These are phyloP conservation scores for Aspergillus neotritici DNA, from an alignment of 2,329 filamentous ascomycete species.

Conservation along the genomic window DNA sequence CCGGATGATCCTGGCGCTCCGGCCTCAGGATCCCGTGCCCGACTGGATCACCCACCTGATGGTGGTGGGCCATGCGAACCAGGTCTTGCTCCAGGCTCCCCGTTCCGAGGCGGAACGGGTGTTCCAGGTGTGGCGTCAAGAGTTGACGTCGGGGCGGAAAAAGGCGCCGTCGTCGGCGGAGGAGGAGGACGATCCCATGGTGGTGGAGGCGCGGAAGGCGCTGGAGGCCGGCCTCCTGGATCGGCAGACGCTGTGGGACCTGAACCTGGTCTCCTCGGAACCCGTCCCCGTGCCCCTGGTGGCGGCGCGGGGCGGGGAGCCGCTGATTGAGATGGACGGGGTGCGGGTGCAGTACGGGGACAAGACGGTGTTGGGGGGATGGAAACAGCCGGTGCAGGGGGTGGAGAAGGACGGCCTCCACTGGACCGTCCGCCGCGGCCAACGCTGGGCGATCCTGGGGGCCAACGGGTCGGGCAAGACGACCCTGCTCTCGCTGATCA, in stretches of 20 bases:
- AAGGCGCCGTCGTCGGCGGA: background rate
- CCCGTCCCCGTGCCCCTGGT: conserved; percentile 8
- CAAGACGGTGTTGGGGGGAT: conserved; percentile 74
- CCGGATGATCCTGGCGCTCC: conserved; percentile 67
- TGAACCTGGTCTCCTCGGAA: conserved; percentile 15
- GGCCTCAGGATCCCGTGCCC: conserved; percentile 81
- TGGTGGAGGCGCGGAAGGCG: conserved; percentile 9
- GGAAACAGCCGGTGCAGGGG: conserved; percentile 57
- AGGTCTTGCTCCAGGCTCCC: conserved; percentile 60
- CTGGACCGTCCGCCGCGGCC: conserved; percentile 76
- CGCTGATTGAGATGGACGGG: conserved; percentile 79
- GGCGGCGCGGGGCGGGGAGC: conserved; percentile 50
- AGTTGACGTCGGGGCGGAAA: background rate
- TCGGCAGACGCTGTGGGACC: conserved; percentile 21
- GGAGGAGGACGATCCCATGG: conserved; percentile 7
- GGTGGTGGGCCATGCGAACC: conserved; percentile 62
- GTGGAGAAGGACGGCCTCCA: conserved; percentile 58
- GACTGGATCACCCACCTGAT: conserved; percentile 85
- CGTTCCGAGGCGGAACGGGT: conserved; percentile 55
- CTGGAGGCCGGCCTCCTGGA: conserved; percentile 20
- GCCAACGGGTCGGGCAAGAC: conserved; percentile 95
- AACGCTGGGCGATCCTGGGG: conserved; percentile 89
- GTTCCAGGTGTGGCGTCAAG: conserved; percentile 26
- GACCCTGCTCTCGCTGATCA: conserved; percentile 84
- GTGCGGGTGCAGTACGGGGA: conserved; percentile 75